These are phyloP conservation scores for Backusella tuberculispora DNA, from an alignment of 192 early-diverging fungal genomes.

Conservation along the genomic window DNA sequence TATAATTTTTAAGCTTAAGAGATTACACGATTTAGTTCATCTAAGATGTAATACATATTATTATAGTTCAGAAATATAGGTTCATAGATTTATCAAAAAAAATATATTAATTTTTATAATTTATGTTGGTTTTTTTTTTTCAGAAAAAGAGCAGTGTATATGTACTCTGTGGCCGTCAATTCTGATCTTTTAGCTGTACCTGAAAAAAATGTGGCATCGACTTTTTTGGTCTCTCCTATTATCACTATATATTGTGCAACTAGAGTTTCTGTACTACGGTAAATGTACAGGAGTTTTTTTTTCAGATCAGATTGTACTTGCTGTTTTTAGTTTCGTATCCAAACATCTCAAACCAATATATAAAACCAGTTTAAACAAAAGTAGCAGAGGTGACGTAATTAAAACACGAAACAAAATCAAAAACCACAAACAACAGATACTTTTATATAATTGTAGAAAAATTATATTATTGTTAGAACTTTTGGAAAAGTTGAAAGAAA, in stretches of 20 bases:
- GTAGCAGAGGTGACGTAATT: not conserved
- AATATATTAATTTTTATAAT: not conserved
- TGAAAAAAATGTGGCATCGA: constrained; percentile 1
- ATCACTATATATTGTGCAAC: not conserved
- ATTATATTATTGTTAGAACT: not conserved
- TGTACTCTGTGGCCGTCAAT: not conserved
- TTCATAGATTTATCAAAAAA: not conserved
- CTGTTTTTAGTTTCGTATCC: constrained; percentile 1
- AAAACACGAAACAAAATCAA: not conserved
- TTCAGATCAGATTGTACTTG: constrained; percentile 12
- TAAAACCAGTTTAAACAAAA: not conserved
- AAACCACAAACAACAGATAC: not conserved
- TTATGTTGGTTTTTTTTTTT: not conserved
- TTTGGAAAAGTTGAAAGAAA: not conserved
- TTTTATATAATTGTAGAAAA: not conserved
- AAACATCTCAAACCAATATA: not conserved
- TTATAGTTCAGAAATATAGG: too few relatives aligned
- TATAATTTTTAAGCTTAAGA: too few relatives aligned
- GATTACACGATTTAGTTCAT: too few relatives aligned
- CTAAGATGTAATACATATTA: too few relatives aligned
- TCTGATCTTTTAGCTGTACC: not conserved
- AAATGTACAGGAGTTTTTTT: not conserved
- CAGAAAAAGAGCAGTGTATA: not conserved
- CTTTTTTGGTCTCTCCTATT: not conserved
- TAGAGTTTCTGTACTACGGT: not conserved